These are phyloP conservation scores for Mycena rebaudengoi DNA, from an alignment of 768 basidiomycete species.

Conservation along the genomic window DNA sequence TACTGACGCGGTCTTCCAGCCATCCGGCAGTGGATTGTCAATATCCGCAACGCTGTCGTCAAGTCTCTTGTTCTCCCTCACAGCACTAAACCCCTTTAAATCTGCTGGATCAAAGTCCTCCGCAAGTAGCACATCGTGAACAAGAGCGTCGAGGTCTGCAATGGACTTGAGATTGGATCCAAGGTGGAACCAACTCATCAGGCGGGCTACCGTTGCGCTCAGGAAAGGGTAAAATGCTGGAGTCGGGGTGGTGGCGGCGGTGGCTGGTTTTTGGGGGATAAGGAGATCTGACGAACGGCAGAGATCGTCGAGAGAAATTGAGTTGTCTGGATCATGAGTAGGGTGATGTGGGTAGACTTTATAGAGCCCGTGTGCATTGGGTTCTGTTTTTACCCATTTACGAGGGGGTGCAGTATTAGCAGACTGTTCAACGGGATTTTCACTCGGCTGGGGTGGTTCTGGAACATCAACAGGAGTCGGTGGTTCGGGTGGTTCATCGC, in stretches of 20 bases:
- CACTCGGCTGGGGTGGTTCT: too few relatives aligned
- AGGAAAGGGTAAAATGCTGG: conserved; percentile 26
- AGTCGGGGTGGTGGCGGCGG: conserved; percentile 11
- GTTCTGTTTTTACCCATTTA: conserved; percentile 24
- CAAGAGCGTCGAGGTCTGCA: conserved; percentile 31
- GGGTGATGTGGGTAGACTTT: conserved; percentile 29
- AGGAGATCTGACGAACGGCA: conserved; percentile 19
- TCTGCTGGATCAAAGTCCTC: conserved; percentile 34
- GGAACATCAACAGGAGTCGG: too few relatives aligned
- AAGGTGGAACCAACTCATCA: conserved; percentile 37
- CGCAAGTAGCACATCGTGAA: conserved; percentile 34
- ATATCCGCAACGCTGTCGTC: conserved; percentile 9
- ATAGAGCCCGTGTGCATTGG: conserved; percentile 31
- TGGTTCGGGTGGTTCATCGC: too few relatives aligned
- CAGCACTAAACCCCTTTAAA: conserved; percentile 31
- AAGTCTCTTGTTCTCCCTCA: conserved; percentile 25
- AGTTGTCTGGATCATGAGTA: conserved; percentile 27
- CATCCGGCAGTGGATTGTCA: conserved; percentile 10
- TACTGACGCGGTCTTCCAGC: conserved; percentile 34
- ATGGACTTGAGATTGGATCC: conserved; percentile 32
- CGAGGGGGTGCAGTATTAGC: too few relatives aligned
- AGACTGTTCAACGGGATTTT: too few relatives aligned
- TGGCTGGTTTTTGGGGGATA: background rate
- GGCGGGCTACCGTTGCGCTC: conserved; percentile 29
- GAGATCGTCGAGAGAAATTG: conserved; percentile 18